Conservation (phyloP, 768 basidiomycete genomes). For the Tylopilus plumbeoviolaceoides region DNA sequence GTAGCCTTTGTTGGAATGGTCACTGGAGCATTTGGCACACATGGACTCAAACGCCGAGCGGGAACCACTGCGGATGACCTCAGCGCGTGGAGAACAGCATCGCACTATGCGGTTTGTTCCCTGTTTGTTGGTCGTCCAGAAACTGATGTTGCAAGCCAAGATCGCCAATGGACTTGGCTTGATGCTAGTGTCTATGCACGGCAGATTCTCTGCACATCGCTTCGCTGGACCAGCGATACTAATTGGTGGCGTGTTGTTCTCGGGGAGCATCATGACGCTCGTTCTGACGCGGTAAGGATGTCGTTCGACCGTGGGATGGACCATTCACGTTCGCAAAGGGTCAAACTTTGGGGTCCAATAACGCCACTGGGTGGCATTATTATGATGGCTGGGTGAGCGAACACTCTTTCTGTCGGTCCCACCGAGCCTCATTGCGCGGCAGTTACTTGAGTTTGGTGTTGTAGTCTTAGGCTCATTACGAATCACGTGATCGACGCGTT, state of each 20-base stretch:
- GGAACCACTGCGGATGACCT: constrained; percentile 50
- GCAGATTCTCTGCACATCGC: constrained; percentile 50
- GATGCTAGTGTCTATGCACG: constrained; percentile 59
- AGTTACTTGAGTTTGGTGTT: constrained; percentile 55
- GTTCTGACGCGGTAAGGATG: constrained; percentile 43
- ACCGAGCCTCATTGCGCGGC: constrained; percentile 7
- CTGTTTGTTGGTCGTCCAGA: background rate
- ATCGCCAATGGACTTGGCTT: constrained; percentile 67
- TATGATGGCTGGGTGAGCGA: constrained; percentile 65
- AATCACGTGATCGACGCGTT: constrained; percentile 43
- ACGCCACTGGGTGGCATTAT: constrained; percentile 63
- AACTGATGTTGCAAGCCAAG: constrained; percentile 33
- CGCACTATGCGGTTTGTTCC: constrained; percentile 55
- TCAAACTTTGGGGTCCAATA: constrained; percentile 55
- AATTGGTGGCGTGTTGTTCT: constrained; percentile 55
- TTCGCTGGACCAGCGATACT: constrained; percentile 69
- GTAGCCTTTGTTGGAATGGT: constrained; percentile 48
- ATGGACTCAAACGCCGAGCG: constrained; percentile 47
- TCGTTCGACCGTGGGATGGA: background rate
- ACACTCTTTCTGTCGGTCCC: background rate
- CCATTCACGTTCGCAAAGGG: constrained; percentile 24
- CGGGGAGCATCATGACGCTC: constrained; percentile 55
- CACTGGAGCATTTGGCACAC: constrained; percentile 66
- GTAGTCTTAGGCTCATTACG: constrained; percentile 24
- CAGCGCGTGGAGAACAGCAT: constrained; percentile 58